Percentiles rank a stretch among this genome's conserved stretches.
Conservation (phyloP, 1,284 basidiomycete genomes). For the Trichosporon sp. region DNA sequence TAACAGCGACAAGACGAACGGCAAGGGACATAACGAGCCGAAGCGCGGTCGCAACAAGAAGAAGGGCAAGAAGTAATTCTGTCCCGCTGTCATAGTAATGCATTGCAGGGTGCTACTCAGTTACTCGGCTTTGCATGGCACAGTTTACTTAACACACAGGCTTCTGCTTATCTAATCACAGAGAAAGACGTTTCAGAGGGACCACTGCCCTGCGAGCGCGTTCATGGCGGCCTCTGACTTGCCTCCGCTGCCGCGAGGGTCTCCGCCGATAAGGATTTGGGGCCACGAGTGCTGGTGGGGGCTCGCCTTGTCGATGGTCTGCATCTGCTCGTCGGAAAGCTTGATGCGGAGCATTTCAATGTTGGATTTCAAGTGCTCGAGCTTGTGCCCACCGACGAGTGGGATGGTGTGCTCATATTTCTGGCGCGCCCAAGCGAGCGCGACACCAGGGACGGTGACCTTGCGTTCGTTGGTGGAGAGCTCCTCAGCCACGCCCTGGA, state of each 20-base stretch:
- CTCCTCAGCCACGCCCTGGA: not conserved
- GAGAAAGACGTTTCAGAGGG: no score
- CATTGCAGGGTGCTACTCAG: conserved; percentile 4
- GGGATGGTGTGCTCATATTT: not conserved
- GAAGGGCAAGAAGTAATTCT: conserved; percentile 17
- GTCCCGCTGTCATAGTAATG: not conserved
- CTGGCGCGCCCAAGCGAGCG: not conserved
- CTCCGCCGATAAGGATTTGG: not conserved
- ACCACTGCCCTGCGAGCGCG: not conserved
- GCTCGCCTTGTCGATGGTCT: not conserved
- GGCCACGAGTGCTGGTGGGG: not conserved
- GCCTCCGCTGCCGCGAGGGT: not conserved
- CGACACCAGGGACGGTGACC: not conserved
- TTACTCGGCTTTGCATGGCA: not conserved
- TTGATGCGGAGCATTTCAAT: conserved; percentile 8
- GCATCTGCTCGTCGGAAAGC: conserved; percentile 9
- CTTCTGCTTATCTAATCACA: no score
- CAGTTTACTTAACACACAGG: no score
- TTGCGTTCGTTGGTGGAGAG: no score
- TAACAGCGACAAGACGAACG: not conserved
- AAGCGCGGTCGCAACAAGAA: conserved; percentile 13
- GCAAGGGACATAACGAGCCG: conserved; percentile 11
- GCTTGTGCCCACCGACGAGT: not conserved
- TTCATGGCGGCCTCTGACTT: not conserved
- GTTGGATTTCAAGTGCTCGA: conserved; percentile 2